Base-by-base conservation (phyloP, 176 grass and related monocot species). In the Thinopyrum elongatum region DNA sequence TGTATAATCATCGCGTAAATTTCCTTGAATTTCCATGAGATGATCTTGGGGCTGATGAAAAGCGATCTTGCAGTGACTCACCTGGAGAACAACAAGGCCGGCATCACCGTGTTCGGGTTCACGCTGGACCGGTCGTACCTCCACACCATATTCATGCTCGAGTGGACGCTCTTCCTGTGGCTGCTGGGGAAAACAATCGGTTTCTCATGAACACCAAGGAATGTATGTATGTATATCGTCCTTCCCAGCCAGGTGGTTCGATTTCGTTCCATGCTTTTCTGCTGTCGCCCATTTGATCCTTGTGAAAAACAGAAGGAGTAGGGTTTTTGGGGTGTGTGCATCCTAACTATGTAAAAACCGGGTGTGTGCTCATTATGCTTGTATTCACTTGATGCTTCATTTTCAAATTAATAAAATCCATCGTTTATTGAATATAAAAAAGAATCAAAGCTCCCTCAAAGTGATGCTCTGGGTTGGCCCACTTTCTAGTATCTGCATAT, bases 1-100 rank as follows among this genome's bases (percentile, higher is more conserved):
- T 1, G 53, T 58, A 84, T 76, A 14, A 71, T 41, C 25, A 36
- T 14, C 17, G 0, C 6, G 2, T 1, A 9, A 1, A 16, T 10
- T 75, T 49, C 26, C 0, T 53, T 2, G 31, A 58, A 2, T 44
- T 35, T 55, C 1, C 25, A 0, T 29, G 13, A 8, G 19, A 33
- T 22, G 15, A 29, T 51, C 59, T 68, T 66, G 59, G 53, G 53
- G 31, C 21, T 74, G 12, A 68, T 39, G 11, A 49, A 70, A 73
- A 72, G 2, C 4, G 1, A 10, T 16, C 4, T 53, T 87, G 59
- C 93, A 99, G 94, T 99, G 86, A 99, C 92, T 0, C 96, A 99
- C 81, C 80, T 96, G 90, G 97, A 99, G 86, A 96, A 99, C 91
- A 99, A 99, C 84, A 96, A 79, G 75, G 94, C 94, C 10, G 94